Conservation (phyloP, 345 rosid species). For the Eucalyptus cloeziana region DNA sequence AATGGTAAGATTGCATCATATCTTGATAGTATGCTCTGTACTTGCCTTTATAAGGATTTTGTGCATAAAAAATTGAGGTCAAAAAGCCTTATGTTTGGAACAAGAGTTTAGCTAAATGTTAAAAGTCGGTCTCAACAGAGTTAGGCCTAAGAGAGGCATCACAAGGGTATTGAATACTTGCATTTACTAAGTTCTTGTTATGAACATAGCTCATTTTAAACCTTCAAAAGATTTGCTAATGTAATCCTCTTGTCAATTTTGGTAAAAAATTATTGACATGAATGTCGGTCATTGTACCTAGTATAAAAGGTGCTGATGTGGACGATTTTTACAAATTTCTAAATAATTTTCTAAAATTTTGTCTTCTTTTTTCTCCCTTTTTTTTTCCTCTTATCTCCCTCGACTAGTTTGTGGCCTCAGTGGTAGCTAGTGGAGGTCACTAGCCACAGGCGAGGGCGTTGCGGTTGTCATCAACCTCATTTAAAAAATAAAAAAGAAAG, state of each 20-base stretch:
- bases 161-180: not conserved
- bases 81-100: not conserved
- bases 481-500: not conserved
- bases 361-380: not conserved
- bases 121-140: not conserved
- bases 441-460: fast-evolving
- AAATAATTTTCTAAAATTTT: not conserved
- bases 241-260: not conserved
- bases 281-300: fast-evolving
- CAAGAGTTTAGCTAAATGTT: too few relatives aligned
- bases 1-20: not conserved
- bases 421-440: fast-evolving
- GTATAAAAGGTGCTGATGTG: fast-evolving
- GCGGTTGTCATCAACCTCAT: fast-evolving
- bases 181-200: not conserved
- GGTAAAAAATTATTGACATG: fast-evolving
- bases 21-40: not conserved
- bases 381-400: not conserved
- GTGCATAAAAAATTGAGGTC: not conserved
- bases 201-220: too few relatives aligned
- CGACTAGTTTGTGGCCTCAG: fast-evolving
- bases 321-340: fast-evolving
- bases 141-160: not conserved
- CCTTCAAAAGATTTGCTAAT: not conserved
- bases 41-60: too few relatives aligned